Conservation (phyloP, 129 eudicot genomes). For the Lonicera japonica region DNA sequence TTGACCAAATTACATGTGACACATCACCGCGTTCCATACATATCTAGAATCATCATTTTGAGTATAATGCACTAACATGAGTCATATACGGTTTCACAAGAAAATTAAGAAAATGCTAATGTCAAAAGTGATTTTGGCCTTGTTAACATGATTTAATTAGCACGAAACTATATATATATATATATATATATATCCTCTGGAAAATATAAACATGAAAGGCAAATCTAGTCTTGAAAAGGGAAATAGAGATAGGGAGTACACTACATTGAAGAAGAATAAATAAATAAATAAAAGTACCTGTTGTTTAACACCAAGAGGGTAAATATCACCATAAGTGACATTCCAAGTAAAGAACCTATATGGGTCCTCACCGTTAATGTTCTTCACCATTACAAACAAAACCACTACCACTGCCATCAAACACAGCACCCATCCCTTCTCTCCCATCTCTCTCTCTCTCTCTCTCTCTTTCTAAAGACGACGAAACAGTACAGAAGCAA, state of each 20-base stretch:
- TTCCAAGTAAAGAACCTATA: slow-evolving; percentile 62
- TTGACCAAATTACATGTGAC: no score
- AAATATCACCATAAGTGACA: slow-evolving; percentile 57
- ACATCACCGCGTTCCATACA: no score
- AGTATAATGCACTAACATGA: no score
- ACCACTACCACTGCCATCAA: slow-evolving; percentile 14
- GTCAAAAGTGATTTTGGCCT: no score
- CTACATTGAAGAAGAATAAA: neutral
- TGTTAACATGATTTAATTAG: no score
- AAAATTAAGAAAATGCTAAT: no score
- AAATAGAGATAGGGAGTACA: neutral
- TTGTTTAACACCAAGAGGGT: slow-evolving; percentile 62
- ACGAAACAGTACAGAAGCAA: no score
- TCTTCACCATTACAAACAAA: slow-evolving; percentile 7
- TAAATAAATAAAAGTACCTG: slow-evolving; percentile 29
- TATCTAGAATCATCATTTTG: no score
- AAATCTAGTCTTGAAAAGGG: neutral
- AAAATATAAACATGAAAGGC: neutral
- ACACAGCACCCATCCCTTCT: slow-evolving; percentile 23
- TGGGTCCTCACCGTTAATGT: slow-evolving; percentile 49
- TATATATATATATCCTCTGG: neutral
- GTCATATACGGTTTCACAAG: no score
- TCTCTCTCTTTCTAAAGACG: neutral
- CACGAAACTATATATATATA: no score
- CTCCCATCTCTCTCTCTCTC: slow-evolving; percentile 12